Conservation (phyloP, 805 yeast species). For the Candida insectalens region DNA sequence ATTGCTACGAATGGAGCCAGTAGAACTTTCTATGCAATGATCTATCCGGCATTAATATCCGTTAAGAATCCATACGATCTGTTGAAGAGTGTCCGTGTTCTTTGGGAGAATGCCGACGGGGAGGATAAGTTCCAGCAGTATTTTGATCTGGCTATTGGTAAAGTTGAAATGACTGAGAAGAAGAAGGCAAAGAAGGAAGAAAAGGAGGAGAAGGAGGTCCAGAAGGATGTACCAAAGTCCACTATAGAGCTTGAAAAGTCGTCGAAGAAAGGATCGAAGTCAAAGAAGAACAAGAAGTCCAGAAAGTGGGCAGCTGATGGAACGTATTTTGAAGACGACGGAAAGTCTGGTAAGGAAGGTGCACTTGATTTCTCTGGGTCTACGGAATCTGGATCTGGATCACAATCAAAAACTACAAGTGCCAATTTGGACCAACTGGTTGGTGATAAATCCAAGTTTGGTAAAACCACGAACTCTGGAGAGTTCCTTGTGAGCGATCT, state of each 20-base stretch:
- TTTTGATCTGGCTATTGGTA: conserved; percentile 21
- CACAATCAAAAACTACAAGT: conserved; percentile 11
- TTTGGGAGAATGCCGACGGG: conserved; percentile 16
- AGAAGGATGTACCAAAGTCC: conserved; percentile 10
- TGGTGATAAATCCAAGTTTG: conserved; percentile 33
- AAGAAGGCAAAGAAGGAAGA: conserved; percentile 49
- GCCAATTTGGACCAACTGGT: conserved; percentile 22
- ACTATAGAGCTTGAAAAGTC: conserved; percentile 3
- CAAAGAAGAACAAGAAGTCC: conserved; percentile 26
- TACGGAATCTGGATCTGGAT: conserved; percentile 7
- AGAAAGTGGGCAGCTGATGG: conserved; percentile 69
- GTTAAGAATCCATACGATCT: conserved; percentile 22
- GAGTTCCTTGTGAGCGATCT: conserved; percentile 60
- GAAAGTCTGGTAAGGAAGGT: conserved; percentile 22
- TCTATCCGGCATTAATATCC: conserved; percentile 28
- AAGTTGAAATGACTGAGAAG: conserved; percentile 40
- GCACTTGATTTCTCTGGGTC: conserved; percentile 45
- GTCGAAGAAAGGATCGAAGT: conserved; percentile 2
- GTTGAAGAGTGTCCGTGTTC: conserved; percentile 13
- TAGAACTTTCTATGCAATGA: conserved; percentile 31
- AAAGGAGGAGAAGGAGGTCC: conserved; percentile 61
- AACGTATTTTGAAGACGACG: conserved; percentile 32
- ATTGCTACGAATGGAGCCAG: conserved; percentile 22
- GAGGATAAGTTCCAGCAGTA: conserved; percentile 28
- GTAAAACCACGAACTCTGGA: conserved; percentile 37